Percentiles rank a stretch among this genome's conserved stretches.
phyloP scores from a whole-genome alignment of 306 rosid species.

The Vachellia pachyceras region DNA sequence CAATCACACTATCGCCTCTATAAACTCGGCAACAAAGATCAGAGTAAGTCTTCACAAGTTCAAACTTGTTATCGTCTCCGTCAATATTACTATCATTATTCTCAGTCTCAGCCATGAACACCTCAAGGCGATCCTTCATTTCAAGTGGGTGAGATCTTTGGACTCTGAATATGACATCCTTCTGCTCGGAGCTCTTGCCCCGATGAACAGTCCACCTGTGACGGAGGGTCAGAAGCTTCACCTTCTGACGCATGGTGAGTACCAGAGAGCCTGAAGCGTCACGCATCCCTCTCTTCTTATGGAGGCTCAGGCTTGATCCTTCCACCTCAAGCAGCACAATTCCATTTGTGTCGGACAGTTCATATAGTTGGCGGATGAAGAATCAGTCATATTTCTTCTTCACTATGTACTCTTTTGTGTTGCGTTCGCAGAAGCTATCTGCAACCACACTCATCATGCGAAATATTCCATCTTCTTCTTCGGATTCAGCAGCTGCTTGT shows the following conservation, averaged over 20 bases:
- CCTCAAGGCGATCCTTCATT: background rate
- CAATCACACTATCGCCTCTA: background rate
- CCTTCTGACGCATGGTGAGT: conserved; percentile 43
- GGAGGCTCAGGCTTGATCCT: conserved; percentile 37
- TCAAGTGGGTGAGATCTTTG: conserved; percentile 25
- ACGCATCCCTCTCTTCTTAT: conserved; percentile 41
- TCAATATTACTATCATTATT: no score
- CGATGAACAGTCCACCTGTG: conserved; percentile 43
- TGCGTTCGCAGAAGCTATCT: conserved; percentile 33
- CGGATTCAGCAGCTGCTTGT: conserved; percentile 16
- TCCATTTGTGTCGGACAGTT: conserved; percentile 25
- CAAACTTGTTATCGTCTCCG: background rate
- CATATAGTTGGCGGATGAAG: conserved; percentile 33
- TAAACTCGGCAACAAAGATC: conserved; percentile 1
- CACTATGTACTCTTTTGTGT: conserved; percentile 30
- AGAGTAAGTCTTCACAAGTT: background rate
- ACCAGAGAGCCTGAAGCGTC: conserved; percentile 38
- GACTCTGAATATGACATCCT: conserved; percentile 32
- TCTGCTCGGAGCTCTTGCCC: conserved; percentile 28
- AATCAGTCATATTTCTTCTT: conserved; percentile 40
- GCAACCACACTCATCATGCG: conserved; percentile 24
- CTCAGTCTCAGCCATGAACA: background rate
- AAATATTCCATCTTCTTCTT: conserved; percentile 1
- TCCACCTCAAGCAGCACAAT: conserved; percentile 40
- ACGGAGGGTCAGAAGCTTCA: conserved; percentile 32